Base-by-base conservation (phyloP, 208 protist genomes). In the Trypanosoma lewisi region DNA sequence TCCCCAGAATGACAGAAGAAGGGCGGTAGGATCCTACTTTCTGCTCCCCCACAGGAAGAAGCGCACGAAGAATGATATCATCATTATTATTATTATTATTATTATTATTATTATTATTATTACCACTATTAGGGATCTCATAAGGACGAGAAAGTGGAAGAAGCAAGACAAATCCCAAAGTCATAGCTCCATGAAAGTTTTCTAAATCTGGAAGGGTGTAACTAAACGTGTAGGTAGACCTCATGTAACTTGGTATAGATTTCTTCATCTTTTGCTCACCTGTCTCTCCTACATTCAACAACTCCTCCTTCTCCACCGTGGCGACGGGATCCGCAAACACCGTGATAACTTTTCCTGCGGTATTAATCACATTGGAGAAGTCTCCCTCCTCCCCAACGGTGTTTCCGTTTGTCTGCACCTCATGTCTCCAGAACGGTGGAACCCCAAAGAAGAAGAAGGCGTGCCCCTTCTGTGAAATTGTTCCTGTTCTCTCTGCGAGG, bases 391-490 rank as follows among this genome's bases (percentile, higher is more conserved):
- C 42, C 42, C 5, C 7, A 47, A 2, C 7, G 9, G 42, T 19
- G 11, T 45, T 45, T 49, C 16, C 28, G 36, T 50, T 36, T 1
- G n/a, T 27, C 2, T 3, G 25, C 19, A 17, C 14, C 47, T 65
- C 57, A 39, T n/a, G 47, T 27, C 61, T 56, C 76, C 80, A 80
- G 45, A 78, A 82, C 0, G 52, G 41, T 19, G 76, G 70, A 21
- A 52, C 56, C 6, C 69, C 76, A 21, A 60, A 73, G 12, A 65
- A 44, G 53, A 82, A 84, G 23, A 11, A 55, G 34, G 45, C 67
- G 45, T 58, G 34, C 7, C 34, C 31, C 23, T 36, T 57, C n/a
- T n/a, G n/a, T n/a, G n/a, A n/a, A n/a, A n/a, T n/a, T n/a, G n/a
- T n/a, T n/a, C n/a, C n/a, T n/a, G n/a, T n/a, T n/a, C n/a, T n/a